Conservation (phyloP, 225 moss, liverwort and hornwort species). For the Pleurozium schreberi region DNA sequence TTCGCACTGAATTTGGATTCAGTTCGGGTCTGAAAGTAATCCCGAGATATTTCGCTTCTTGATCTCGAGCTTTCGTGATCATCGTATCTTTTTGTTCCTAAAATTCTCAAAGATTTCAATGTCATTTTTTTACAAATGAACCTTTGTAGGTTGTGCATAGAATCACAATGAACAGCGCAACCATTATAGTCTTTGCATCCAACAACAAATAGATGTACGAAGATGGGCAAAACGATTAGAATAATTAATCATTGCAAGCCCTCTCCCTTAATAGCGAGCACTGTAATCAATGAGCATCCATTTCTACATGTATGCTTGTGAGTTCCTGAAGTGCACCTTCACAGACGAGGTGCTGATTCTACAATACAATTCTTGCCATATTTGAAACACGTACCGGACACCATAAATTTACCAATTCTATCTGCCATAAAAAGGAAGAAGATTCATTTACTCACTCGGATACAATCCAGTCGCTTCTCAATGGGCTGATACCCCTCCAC, state of each 20-base stretch:
- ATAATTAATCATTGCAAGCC: neutral
- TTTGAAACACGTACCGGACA: neutral
- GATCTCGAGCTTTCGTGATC: slow-evolving; percentile 46
- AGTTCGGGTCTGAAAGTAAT: slow-evolving; percentile 74
- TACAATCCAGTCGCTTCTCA: slow-evolving; percentile 55
- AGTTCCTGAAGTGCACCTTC: neutral
- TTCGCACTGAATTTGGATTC: slow-evolving; percentile 61
- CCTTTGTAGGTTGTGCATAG: neutral
- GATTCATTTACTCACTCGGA: slow-evolving; percentile 35
- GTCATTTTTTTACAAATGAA: neutral
- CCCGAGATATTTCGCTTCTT: slow-evolving; percentile 62
- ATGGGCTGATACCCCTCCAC: slow-evolving; percentile 63
- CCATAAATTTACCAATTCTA: neutral
- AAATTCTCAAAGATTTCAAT: neutral
- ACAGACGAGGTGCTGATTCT: neutral
- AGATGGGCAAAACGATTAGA: neutral
- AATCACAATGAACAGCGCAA: neutral
- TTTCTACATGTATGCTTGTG: neutral
- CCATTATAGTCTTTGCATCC: neutral
- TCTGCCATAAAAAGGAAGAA: neutral
- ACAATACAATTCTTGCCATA: neutral
- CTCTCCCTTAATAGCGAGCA: neutral
- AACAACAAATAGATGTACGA: slow-evolving; percentile 37
- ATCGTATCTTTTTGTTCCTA: slow-evolving; percentile 61
- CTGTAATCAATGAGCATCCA: neutral